Conservation (phyloP, 1,284 basidiomycete species). For the Ganoderma boninense region DNA sequence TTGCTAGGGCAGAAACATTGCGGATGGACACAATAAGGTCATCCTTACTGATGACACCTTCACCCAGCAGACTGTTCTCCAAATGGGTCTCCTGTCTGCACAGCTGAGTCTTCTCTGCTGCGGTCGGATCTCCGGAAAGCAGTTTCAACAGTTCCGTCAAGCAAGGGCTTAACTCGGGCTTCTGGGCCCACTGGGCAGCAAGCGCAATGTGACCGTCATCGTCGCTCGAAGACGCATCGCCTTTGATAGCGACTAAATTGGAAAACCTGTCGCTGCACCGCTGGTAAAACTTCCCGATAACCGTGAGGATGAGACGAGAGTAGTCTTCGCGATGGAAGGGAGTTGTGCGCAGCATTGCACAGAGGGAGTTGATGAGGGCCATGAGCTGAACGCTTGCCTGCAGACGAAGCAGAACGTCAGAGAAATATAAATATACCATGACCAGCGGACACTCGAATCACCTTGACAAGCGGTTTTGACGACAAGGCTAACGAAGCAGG, state of each 20-base stretch:
- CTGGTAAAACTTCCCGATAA: slow-evolving; percentile 97
- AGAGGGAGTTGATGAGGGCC: slow-evolving; percentile 92
- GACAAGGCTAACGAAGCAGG: slow-evolving; percentile 69
- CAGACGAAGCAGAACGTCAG: slow-evolving; percentile 4
- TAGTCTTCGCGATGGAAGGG: slow-evolving; percentile 97
- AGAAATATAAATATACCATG: not conserved
- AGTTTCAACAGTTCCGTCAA: slow-evolving; percentile 66
- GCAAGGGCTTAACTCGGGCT: slow-evolving; percentile 78
- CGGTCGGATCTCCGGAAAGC: slow-evolving; percentile 48
- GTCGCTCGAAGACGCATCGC: slow-evolving; percentile 43
- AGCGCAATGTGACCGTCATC: slow-evolving; percentile 59
- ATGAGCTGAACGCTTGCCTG: slow-evolving; percentile 88
- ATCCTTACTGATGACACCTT: slow-evolving; percentile 59
- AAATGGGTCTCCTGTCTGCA: slow-evolving; percentile 81
- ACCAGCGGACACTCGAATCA: slow-evolving; percentile 40
- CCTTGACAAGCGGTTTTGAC: slow-evolving; percentile 82
- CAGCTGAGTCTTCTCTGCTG: slow-evolving; percentile 59
- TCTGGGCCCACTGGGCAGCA: slow-evolving; percentile 90
- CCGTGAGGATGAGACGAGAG: slow-evolving; percentile 92
- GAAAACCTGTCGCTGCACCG: slow-evolving; percentile 91
- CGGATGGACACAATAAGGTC: slow-evolving; percentile 84
- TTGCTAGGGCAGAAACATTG: slow-evolving; percentile 81
- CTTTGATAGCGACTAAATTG: slow-evolving; percentile 64
- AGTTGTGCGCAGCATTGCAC: slow-evolving; percentile 91
- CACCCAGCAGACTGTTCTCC: slow-evolving; percentile 72